These are phyloP conservation scores for Tricholomella constricta DNA, from an alignment of 768 basidiomycete genomes.

Conservation along the genomic window DNA sequence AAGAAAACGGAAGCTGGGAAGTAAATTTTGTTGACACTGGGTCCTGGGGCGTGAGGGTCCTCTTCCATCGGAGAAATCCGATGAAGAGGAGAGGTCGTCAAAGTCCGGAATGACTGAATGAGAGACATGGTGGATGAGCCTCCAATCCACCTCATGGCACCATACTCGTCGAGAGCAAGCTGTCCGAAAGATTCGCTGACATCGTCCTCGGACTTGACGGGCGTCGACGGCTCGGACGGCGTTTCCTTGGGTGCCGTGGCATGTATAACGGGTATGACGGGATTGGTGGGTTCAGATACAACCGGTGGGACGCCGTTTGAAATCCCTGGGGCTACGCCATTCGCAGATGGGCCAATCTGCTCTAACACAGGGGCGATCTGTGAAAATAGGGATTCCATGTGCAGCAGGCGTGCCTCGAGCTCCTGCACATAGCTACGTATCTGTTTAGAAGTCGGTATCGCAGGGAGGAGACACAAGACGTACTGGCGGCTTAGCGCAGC, in stretches of 20 bases:
- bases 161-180: constrained; percentile 85
- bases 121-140: constrained; percentile 91
- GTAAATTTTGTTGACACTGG: constrained; percentile 82
- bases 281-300: constrained; percentile 38
- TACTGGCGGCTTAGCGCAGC: constrained; percentile 89
- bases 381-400: constrained; percentile 85
- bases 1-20: constrained; percentile 89
- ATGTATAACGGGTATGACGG: constrained; percentile 37
- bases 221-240: constrained; percentile 38
- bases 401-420: constrained; percentile 81
- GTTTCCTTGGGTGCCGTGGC: constrained; percentile 38
- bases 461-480: constrained; percentile 30
- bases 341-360: constrained; percentile 61
- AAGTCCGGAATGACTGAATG: constrained; percentile 82
- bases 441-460: constrained; percentile 15
- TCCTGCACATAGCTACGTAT: constrained; percentile 82
- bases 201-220: constrained; percentile 69
- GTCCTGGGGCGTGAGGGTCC: constrained; percentile 76
- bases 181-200: constrained; percentile 86
- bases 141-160: constrained; percentile 91
- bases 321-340: constrained; percentile 37
- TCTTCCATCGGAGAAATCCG: constrained; percentile 85
- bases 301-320: constrained; percentile 30
- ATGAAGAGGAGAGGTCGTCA: constrained; percentile 72
- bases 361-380: constrained; percentile 82